Conservation (phyloP, 805 yeast species). For the Yarrowia phangngaensis region DNA sequence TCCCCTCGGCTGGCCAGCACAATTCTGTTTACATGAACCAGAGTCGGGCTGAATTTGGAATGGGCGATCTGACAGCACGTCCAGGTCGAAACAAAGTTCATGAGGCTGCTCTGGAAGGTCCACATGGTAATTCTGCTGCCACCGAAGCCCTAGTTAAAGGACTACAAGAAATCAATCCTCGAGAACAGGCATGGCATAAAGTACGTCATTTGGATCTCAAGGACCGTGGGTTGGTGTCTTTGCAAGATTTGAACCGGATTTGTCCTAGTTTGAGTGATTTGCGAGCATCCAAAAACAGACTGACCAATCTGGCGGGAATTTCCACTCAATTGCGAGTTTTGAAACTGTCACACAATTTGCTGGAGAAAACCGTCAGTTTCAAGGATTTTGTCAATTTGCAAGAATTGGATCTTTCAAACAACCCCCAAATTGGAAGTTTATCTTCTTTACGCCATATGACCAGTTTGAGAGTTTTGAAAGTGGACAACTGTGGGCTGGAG, state of each 20-base stretch:
- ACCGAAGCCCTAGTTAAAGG: constrained; percentile 42
- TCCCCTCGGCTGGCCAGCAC: constrained; percentile 12
- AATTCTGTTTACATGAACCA: constrained; percentile 24
- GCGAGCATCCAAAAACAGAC: constrained; percentile 43
- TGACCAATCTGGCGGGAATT: constrained; percentile 47
- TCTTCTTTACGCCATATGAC: constrained; percentile 41
- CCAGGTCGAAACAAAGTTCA: background rate
- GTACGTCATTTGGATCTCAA: constrained; percentile 41
- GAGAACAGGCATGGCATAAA: constrained; percentile 44
- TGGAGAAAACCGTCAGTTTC: constrained; percentile 47
- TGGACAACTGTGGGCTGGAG: constrained; percentile 43
- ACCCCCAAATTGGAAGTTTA: constrained; percentile 39
- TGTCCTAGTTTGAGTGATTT: constrained; percentile 44
- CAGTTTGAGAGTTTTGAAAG: constrained; percentile 45
- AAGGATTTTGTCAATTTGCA: constrained; percentile 44
- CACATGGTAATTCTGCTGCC: constrained; percentile 17
- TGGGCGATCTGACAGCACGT: background rate
- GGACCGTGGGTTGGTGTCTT: constrained; percentile 41
- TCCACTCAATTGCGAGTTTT: constrained; percentile 43
- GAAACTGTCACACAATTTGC: constrained; percentile 41
- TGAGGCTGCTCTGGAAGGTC: constrained; percentile 22
- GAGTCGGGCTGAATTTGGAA: constrained; percentile 5
- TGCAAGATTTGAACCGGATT: constrained; percentile 43
- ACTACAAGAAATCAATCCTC: constrained; percentile 42
- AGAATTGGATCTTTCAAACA: constrained; percentile 42